A percentile compares a stretch with the other conserved stretches of the same genome.
Evolutionary conservation across 805 yeast genomes (phyloP).

Genomic region (Allodekkera sacchari): DNA sequence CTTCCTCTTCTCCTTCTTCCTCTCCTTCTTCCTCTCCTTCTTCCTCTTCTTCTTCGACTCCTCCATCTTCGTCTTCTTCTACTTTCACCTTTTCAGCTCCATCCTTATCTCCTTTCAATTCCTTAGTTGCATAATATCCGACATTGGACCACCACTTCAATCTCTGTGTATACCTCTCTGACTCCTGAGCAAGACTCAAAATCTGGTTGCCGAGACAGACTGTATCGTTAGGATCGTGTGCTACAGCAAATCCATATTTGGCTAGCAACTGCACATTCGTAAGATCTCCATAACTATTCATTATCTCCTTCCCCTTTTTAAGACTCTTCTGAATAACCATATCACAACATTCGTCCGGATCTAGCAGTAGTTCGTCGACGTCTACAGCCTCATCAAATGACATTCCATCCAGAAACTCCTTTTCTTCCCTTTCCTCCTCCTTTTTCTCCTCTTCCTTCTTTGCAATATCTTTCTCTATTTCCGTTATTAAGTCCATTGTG

Average conservation of each 20-base stretch:
- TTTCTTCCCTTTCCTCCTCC: conserved; percentile 16
- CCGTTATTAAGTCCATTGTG: conserved; percentile 23
- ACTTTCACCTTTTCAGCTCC: conserved; percentile 6
- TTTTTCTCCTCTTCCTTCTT: conserved; percentile 14
- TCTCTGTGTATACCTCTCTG: conserved; percentile 8
- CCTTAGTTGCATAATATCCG: conserved; percentile 12
- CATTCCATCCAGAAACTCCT: conserved; percentile 14
- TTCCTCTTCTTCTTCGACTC: conserved; percentile 7
- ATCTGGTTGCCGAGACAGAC: conserved; percentile 49
- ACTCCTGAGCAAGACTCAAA: conserved; percentile 7
- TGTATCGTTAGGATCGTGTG: conserved; percentile 45
- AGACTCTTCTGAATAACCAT: conserved; percentile 43
- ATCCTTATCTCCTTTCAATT: conserved; percentile 6
- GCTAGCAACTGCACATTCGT: conserved; percentile 59
- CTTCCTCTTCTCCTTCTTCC: conserved; percentile 7
- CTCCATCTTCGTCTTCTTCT: conserved; percentile 4
- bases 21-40: conserved; percentile 6
- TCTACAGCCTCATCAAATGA: conserved; percentile 15
- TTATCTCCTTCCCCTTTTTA: conserved; percentile 48
- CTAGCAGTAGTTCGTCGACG: conserved; percentile 26
- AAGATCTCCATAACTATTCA: conserved; percentile 76
- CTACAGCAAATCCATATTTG: conserved; percentile 68
- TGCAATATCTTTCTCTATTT: conserved; percentile 22
- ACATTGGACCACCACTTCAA: conserved; percentile 19
- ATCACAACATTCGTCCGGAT: conserved; percentile 61